phyloP scores from a whole-genome alignment of 1,284 basidiomycete genomes.

The Trichosporon faecale region DNA sequence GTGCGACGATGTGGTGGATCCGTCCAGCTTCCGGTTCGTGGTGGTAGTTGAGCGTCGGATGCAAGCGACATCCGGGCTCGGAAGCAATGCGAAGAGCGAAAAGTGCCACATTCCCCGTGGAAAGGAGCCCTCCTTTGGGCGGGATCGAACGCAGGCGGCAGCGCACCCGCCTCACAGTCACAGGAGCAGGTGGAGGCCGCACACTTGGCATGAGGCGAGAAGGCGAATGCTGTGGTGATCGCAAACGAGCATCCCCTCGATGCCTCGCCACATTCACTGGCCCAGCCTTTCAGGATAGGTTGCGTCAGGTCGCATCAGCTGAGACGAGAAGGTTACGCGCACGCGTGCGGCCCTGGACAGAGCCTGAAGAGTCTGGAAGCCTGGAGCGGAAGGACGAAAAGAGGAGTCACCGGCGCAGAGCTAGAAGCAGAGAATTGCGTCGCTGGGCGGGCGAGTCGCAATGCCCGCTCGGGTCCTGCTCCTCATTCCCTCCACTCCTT shows the following conservation, averaged over 20 bases:
- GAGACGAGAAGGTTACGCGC: not conserved
- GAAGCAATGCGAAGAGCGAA: not conserved
- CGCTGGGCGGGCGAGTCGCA: not conserved
- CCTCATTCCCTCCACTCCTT: not conserved
- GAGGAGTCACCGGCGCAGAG: not conserved
- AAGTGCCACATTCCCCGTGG: not conserved
- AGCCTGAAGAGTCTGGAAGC: not conserved
- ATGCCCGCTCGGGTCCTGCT: not conserved
- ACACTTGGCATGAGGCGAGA: not conserved
- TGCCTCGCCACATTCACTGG: not conserved
- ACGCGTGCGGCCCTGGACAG: not conserved
- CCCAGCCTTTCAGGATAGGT: not conserved
- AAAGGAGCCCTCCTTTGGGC: not conserved
- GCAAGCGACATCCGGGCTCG: not conserved
- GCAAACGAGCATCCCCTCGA: not conserved
- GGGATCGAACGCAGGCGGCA: not conserved
- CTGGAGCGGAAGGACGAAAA: not conserved
- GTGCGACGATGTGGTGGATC: not conserved
- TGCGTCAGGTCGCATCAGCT: not conserved
- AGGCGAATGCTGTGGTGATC: not conserved
- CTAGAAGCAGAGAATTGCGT: not conserved
- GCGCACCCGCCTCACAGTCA: not conserved
- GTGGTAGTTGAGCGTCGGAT: not conserved
- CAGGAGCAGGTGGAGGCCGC: too few species aligned
- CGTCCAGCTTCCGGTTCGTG: not conserved